Conservation (phyloP, 495 filamentous ascomycete species). For the Annulohypoxylon nitens region DNA sequence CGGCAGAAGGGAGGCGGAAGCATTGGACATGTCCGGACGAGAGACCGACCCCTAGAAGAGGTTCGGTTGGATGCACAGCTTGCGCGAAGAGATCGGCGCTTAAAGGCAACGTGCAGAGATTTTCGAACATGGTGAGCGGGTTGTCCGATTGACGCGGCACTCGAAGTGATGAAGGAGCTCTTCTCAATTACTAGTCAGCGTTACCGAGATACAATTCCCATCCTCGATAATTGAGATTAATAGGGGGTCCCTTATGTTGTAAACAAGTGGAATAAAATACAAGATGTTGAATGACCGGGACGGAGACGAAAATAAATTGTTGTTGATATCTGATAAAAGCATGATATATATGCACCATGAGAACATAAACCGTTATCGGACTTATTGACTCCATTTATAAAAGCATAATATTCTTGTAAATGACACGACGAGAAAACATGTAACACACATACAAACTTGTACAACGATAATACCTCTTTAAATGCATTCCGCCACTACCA, state of each 20-base stretch:
- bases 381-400: neutral
- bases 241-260: neutral
- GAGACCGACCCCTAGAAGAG: constrained; percentile 87
- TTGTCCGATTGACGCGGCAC: neutral
- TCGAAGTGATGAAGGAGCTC: neutral
- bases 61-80: constrained; percentile 83
- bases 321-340: constrained; percentile 2
- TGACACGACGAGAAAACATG: no score
- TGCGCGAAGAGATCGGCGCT: constrained; percentile 90
- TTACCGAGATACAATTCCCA: neutral
- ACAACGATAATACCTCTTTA: neutral
- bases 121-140: constrained; percentile 74
- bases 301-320: neutral
- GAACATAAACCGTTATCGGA: neutral
- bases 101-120: constrained; percentile 88
- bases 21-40: constrained; percentile 87
- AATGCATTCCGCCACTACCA: neutral
- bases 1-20: constrained; percentile 77
- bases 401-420: no score
- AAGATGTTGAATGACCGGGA: neutral
- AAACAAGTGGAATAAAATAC: neutral
- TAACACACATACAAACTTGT: neutral
- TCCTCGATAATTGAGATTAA: neutral
- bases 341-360: neutral
- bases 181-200: constrained; percentile 1